A percentile compares a stretch with the other conserved stretches of the same genome.
Evolutionary conservation across 2,329 filamentous ascomycete species (phyloP).

Genomic region (Diplocarpon rosae): DNA sequence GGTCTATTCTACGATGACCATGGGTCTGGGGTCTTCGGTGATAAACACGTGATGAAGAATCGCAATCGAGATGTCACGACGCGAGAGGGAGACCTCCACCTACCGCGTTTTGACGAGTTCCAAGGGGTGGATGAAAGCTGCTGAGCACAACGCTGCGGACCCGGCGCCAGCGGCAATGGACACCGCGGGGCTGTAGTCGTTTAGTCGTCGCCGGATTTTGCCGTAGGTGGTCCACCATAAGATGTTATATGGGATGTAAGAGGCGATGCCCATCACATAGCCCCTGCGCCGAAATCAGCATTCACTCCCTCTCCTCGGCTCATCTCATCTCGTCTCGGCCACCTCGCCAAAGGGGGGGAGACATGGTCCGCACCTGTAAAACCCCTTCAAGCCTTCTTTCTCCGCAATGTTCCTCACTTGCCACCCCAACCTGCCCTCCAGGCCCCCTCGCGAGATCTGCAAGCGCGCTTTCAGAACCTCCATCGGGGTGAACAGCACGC

Average conservation of each 20-base stretch:
- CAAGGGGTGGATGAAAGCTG: slow-evolving; percentile 15
- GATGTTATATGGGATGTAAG: slow-evolving; percentile 16
- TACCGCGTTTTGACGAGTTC: slow-evolving; percentile 16
- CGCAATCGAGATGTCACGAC: too few relatives aligned
- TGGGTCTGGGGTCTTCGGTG: too few relatives aligned
- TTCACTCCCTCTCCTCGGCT: neutral
- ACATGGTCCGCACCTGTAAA: slow-evolving; percentile 8
- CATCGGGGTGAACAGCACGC: slow-evolving; percentile 16
- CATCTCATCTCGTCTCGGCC: neutral
- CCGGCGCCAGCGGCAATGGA: slow-evolving; percentile 11
- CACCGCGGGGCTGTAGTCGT: slow-evolving; percentile 4
- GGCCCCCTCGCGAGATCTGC: slow-evolving; percentile 11
- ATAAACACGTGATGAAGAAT: too few relatives aligned
- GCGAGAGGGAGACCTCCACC: too few relatives aligned
- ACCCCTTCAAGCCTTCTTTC: slow-evolving; percentile 14
- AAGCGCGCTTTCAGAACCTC: slow-evolving; percentile 17
- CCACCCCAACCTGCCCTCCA: slow-evolving; percentile 13
- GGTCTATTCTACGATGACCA: too few relatives aligned
- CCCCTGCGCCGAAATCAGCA: neutral
- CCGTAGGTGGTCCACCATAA: slow-evolving; percentile 18
- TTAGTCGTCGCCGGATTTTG: slow-evolving; percentile 11
- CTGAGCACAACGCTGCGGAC: slow-evolving; percentile 6
- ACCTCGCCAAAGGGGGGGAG: neutral
- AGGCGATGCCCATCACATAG: slow-evolving; percentile 14
- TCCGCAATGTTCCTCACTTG: slow-evolving; percentile 13